Evolutionary conservation across 2,329 filamentous ascomycete genomes (phyloP).

Genomic region (Fusarium tjaetaba): DNA sequence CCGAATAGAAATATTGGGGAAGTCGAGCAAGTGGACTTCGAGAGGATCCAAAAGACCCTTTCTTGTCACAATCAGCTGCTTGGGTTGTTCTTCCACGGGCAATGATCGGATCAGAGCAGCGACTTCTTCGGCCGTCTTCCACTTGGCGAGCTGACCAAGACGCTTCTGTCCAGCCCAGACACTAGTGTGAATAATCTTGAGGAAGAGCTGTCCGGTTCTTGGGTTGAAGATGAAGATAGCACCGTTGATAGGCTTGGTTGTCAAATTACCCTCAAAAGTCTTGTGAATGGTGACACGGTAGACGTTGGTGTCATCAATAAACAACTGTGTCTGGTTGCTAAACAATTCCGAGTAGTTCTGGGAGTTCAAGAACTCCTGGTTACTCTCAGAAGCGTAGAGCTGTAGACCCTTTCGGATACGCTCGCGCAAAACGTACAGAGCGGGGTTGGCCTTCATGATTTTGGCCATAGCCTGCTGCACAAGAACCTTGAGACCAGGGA

Average conservation of each 20-base stretch:
- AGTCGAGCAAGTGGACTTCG: slow-evolving; percentile 96
- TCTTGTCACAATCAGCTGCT: slow-evolving; percentile 96
- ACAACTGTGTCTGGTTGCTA: slow-evolving; percentile 98
- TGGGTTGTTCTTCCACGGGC: slow-evolving; percentile 97
- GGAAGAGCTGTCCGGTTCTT: slow-evolving; percentile 94
- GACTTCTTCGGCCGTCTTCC: slow-evolving; percentile 99
- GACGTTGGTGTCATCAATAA: slow-evolving; percentile 99
- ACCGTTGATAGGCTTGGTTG: slow-evolving; percentile 98
- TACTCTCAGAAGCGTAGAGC: slow-evolving; percentile 97
- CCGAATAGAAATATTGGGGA: slow-evolving; percentile 98
- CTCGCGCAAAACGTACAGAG: slow-evolving; percentile 93
- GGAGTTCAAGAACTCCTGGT: slow-evolving; percentile 98
- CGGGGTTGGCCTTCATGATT: slow-evolving; percentile 99
- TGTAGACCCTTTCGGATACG: slow-evolving; percentile 98
- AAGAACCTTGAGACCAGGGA: slow-evolving; percentile 94
- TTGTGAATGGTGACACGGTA: slow-evolving; percentile 99
- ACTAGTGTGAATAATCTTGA: slow-evolving; percentile 99
- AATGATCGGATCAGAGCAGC: slow-evolving; percentile 94
- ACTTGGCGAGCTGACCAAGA: slow-evolving; percentile 97
- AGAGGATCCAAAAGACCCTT: slow-evolving; percentile 97
- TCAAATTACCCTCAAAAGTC: slow-evolving; percentile 98
- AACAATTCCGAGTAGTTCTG: slow-evolving; percentile 99
- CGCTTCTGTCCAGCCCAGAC: slow-evolving; percentile 99
- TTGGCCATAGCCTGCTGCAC: slow-evolving; percentile 99
- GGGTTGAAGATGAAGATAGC: slow-evolving; percentile 99